Evolutionary conservation across 495 filamentous ascomycete species (phyloP).

Genomic region (Elaphomyces granulatus): DNA sequence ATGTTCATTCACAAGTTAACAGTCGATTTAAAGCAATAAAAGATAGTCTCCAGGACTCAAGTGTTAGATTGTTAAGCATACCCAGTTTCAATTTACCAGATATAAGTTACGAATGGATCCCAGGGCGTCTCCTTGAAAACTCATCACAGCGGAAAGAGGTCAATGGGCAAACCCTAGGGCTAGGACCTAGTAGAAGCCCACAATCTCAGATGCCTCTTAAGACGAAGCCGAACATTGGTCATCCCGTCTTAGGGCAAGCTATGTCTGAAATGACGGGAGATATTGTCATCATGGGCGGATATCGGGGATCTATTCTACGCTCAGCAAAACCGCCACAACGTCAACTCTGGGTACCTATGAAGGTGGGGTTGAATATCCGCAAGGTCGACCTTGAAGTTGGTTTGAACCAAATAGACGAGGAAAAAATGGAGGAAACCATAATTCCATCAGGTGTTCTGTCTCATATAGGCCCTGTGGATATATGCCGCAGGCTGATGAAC

Average conservation of each 20-base stretch:
- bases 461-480: constrained; percentile 84
- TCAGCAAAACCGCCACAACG: constrained; percentile 71
- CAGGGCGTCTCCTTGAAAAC: constrained; percentile 11
- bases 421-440: constrained; percentile 66
- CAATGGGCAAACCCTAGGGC: neutral
- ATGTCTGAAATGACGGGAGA: constrained; percentile 65
- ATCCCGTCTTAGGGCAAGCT: constrained; percentile 46
- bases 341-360: constrained; percentile 86
- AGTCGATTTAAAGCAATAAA: constrained; percentile 81
- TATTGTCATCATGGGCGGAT: constrained; percentile 80
- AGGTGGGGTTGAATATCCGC: constrained; percentile 81
- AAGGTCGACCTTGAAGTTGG: constrained; percentile 89
- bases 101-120: constrained; percentile 29
- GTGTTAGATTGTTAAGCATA: constrained; percentile 54
- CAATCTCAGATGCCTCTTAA: too few relatives aligned
- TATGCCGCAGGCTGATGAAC: constrained; percentile 69
- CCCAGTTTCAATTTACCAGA: constrained; percentile 40
- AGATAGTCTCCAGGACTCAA: constrained; percentile 71
- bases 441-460: constrained; percentile 75
- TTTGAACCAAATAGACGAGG: constrained; percentile 69
- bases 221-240: constrained; percentile 18
- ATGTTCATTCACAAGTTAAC: constrained; percentile 65
- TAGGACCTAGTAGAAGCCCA: neutral
- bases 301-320: constrained; percentile 75
- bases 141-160: constrained; percentile 11